phyloP scores from a whole-genome alignment of 1,139 yeast species.

The Meyerozyma carpophila region DNA sequence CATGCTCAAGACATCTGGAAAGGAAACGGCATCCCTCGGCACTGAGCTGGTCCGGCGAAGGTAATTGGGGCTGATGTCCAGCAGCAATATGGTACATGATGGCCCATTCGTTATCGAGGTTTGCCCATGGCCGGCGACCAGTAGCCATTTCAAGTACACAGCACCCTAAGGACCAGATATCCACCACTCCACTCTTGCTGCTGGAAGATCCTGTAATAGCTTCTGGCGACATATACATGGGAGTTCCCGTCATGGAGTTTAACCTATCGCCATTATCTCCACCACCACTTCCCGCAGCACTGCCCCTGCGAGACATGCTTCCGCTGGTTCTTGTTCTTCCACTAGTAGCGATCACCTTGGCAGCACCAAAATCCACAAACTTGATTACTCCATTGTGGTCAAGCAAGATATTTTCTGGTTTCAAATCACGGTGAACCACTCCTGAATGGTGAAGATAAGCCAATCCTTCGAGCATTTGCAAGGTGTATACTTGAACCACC shows the following conservation, averaged over 20 bases:
- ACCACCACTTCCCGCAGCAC: conserved; percentile 1
- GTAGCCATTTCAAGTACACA: conserved; percentile 81
- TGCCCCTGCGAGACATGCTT: conserved; percentile 8
- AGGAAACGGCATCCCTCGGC: conserved; percentile 68
- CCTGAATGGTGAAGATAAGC: conserved; percentile 94
- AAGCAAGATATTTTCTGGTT: conserved; percentile 87
- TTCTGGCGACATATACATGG: conserved; percentile 99
- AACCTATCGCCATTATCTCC: conserved; percentile 20
- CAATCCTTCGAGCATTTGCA: conserved; percentile 92
- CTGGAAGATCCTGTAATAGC: conserved; percentile 75
- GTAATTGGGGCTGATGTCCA: conserved; percentile 86
- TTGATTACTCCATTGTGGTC: conserved; percentile 93
- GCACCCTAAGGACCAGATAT: conserved; percentile 81
- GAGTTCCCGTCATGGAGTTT: conserved; percentile 83
- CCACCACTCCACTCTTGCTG: conserved; percentile 71
- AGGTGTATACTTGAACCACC: conserved; percentile 83
- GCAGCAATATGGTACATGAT: conserved; percentile 98
- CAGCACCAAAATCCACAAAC: conserved; percentile 97
- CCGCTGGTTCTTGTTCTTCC: conserved; percentile 38
- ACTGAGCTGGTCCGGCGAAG: conserved; percentile 72
- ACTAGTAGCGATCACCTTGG: conserved; percentile 81
- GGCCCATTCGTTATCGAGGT: conserved; percentile 95
- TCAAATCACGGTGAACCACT: conserved; percentile 94
- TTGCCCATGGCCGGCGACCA: conserved; percentile 83
- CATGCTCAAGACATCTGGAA: conserved; percentile 73